Base-by-base conservation (phyloP, 2,329 filamentous ascomycete species). In the Pseudogymnoascus sp. region DNA sequence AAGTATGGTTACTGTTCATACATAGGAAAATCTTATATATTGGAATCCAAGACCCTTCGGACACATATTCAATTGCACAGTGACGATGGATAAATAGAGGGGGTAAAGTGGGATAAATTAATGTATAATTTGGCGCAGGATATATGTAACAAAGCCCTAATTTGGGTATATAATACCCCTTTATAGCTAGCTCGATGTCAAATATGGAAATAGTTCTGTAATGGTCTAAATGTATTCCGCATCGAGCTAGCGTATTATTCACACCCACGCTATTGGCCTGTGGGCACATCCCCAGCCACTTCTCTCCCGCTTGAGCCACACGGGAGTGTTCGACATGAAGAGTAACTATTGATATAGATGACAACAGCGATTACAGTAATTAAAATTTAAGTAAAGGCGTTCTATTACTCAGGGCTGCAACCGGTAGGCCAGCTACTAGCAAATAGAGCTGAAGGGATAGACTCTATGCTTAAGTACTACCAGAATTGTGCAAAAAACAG, bases 271-370 rank as follows among this genome's bases (percentile, higher is more conserved):
- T 26, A 33, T 56, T 56, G 47, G 33, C 19, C 47, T 56, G 14
- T 40, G 37, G 37, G 16, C 47, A 53, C 8, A 16, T 33, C 47
- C 26, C 47, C 50, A 56, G 50, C 50, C 50, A 56, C 40, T 24
- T 44, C 19, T 44, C 19, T 24, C 19, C 13, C 21, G 40, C 19
- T 24, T 24, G 11, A 44, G 64, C 63, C 47, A 63, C 50, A 53
- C 61, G 65, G 65, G 67, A 33, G 6, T 33, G 21, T 67, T 69
- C 67, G 69, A 65, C 26, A 29, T 26, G 24, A 26, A 4, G 24
- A 26, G 24, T 26, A 26, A 26, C 24, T 26, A 6, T 4, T 26
- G 24, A 26, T 26, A 6, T 4, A 4, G 24, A 26, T 26, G 3
- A 26, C 3, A 26, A 26, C 24, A 26, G 24, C 5, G 24, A 26